phyloP scores from a whole-genome alignment of 2,329 filamentous ascomycete genomes.

The Fusarium xylarioides region DNA sequence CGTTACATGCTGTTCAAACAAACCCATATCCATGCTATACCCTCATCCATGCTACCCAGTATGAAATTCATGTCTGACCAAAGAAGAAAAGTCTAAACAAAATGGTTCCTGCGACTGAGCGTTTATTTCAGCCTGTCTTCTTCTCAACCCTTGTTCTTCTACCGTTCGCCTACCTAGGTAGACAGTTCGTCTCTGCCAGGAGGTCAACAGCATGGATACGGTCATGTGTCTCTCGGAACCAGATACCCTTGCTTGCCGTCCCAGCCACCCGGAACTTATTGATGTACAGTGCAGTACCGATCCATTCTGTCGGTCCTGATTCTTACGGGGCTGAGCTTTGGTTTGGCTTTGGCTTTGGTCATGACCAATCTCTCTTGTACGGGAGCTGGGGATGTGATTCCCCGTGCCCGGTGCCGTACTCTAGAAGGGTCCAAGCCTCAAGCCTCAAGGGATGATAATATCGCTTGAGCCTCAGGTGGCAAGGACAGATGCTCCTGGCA shows the following conservation, averaged over 20 bases:
- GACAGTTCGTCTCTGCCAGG: background rate
- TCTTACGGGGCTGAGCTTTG: background rate
- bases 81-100: conserved; percentile 12
- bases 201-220: background rate
- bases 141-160: background rate
- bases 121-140: conserved; percentile 29
- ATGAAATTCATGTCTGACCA: background rate
- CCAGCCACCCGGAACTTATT: conserved; percentile 32
- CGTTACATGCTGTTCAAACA: background rate
- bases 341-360: background rate
- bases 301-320: conserved; percentile 14
- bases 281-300: conserved; percentile 15
- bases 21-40: background rate
- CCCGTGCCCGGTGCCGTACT: conserved; percentile 8
- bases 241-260: conserved; percentile 30
- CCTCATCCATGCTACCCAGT: background rate
- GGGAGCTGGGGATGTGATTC: conserved; percentile 3
- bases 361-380: conserved; percentile 18
- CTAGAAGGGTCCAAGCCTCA: background rate
- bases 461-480: conserved; percentile 16
- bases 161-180: conserved; percentile 12
- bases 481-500: background rate
- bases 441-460: background rate
- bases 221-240: conserved; percentile 1
- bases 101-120: background rate